phyloP scores from a whole-genome alignment of 176 grass and related monocot species.

The Oryza coarctata region DNA sequence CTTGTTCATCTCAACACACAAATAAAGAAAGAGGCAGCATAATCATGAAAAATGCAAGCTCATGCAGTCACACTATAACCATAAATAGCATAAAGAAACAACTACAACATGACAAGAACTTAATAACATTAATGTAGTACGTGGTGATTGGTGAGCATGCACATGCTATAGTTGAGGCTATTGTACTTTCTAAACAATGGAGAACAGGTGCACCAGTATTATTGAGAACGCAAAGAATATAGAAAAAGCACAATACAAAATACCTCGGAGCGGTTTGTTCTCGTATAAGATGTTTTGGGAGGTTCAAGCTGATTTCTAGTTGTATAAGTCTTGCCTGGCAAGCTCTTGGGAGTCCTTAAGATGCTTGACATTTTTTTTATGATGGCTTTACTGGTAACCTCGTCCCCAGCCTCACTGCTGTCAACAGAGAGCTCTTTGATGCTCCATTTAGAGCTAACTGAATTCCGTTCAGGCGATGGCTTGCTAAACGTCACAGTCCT shows the following conservation, averaged over 20 bases:
- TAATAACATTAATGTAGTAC: not conserved
- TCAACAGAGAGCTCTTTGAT: conserved; percentile 66
- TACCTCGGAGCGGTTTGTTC: conserved; percentile 65
- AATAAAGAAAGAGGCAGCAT: conserved; percentile 5
- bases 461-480: conserved; percentile 57
- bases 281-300: conserved; percentile 57
- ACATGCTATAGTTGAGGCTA: not conserved
- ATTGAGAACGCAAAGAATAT: not conserved
- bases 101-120: not conserved
- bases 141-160: not conserved
- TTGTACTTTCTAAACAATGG: not conserved
- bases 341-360: conserved; percentile 59
- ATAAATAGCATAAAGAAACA: not conserved
- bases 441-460: conserved; percentile 57
- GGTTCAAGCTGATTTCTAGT: conserved; percentile 53
- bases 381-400: conserved; percentile 57
- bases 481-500: conserved; percentile 61
- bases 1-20: not conserved
- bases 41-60: conserved; percentile 20
- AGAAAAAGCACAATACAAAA: conserved; percentile 7
- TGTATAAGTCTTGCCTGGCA: conserved; percentile 52
- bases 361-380: conserved; percentile 54
- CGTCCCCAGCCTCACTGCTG: conserved; percentile 60
- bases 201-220: not conserved
- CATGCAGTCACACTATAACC: not conserved